phyloP scores from a whole-genome alignment of 345 rosid species.

The Anastatica hierochuntica region DNA sequence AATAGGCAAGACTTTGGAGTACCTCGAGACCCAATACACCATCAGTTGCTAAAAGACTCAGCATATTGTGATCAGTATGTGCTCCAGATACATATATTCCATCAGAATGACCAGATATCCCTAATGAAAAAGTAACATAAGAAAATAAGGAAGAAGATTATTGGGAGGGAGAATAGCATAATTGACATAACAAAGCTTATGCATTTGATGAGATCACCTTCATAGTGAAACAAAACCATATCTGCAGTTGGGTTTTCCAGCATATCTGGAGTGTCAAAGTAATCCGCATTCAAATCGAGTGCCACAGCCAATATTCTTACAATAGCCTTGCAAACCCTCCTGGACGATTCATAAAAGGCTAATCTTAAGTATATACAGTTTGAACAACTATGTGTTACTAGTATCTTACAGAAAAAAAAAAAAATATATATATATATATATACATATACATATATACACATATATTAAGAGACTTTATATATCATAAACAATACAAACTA shows the following conservation, averaged over 20 bases:
- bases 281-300: slow-evolving; percentile 59
- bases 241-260: slow-evolving; percentile 65
- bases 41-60: slow-evolving; percentile 76
- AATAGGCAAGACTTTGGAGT: background rate
- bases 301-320: slow-evolving; percentile 72
- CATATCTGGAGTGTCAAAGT: slow-evolving; percentile 67
- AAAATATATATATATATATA: too few relatives aligned
- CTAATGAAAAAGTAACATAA: background rate
- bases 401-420: too few relatives aligned
- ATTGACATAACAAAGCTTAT: background rate
- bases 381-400: too few relatives aligned
- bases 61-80: slow-evolving; percentile 74
- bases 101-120: slow-evolving; percentile 52
- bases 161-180: too few relatives aligned
- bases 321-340: slow-evolving; percentile 51
- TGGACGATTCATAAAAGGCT: background rate
- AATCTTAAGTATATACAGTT: too few relatives aligned
- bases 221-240: slow-evolving; percentile 63
- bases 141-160: too few relatives aligned
- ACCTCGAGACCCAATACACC: slow-evolving; percentile 69
- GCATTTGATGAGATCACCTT: slow-evolving; percentile 30
- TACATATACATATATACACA: too few relatives aligned
- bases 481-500: too few relatives aligned
- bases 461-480: too few relatives aligned
- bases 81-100: slow-evolving; percentile 86